Conservation (phyloP, 805 yeast genomes). For the Candida quercuum region DNA sequence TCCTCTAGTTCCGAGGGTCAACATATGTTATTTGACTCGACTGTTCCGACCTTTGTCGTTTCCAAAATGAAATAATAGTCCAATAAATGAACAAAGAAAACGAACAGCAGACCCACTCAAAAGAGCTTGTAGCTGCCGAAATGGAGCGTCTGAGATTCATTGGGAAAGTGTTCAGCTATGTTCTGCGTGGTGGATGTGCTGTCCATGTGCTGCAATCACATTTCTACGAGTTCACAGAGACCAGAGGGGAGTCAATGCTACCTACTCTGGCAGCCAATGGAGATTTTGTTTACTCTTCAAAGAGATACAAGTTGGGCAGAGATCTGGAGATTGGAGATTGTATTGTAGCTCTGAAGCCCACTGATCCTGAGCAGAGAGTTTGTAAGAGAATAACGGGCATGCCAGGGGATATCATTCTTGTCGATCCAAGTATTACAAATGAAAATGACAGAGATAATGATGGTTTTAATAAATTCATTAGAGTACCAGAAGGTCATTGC, state of each 20-base stretch:
- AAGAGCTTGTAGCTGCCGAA: not conserved
- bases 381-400: conserved; percentile 93
- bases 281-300: conserved; percentile 78
- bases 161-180: conserved; percentile 21
- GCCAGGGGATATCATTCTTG: conserved; percentile 84
- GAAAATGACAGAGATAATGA: conserved; percentile 15
- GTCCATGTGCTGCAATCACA: conserved; percentile 63
- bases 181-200: conserved; percentile 50
- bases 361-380: conserved; percentile 77
- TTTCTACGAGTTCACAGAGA: conserved; percentile 70
- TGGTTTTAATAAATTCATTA: conserved; percentile 45
- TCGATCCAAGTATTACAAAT: conserved; percentile 64
- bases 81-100: not conserved
- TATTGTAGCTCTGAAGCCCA: conserved; percentile 84
- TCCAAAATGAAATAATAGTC: not conserved
- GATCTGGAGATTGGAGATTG: conserved; percentile 77
- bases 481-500: conserved; percentile 89
- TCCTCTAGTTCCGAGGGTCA: not conserved
- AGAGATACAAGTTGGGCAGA: conserved; percentile 57
- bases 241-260: conserved; percentile 92
- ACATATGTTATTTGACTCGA: not conserved
- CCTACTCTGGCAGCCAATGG: conserved; percentile 74
- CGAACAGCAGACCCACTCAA: not conserved
- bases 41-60: too few species aligned
- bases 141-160: conserved; percentile 17